Evolutionary conservation across 768 basidiomycete species (phyloP).

Genomic region (Hericium erinaceus): DNA sequence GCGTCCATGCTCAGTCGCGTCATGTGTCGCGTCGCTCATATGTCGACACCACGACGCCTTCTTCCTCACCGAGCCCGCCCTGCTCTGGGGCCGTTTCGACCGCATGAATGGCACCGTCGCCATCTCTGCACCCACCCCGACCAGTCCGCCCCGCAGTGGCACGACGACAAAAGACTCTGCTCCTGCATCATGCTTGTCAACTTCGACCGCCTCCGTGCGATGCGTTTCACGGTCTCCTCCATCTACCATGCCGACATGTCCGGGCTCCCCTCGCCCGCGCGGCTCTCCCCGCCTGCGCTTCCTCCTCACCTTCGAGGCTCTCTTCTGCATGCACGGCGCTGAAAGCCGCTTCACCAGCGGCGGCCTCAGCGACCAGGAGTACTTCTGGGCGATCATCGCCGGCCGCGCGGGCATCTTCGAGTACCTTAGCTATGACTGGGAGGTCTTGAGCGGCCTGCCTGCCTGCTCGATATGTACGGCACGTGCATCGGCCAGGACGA

Average conservation of each 20-base stretch:
- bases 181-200: slow-evolving; percentile 46
- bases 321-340: slow-evolving; percentile 31
- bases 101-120: slow-evolving; percentile 25
- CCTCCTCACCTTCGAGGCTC: slow-evolving; percentile 34
- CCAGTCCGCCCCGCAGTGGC: slow-evolving; percentile 30
- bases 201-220: slow-evolving; percentile 31
- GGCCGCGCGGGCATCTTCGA: slow-evolving; percentile 31
- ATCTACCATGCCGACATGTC: slow-evolving; percentile 25
- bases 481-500: slow-evolving; percentile 34
- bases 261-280: slow-evolving; percentile 6
- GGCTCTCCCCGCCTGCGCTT: slow-evolving; percentile 22
- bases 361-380: slow-evolving; percentile 42
- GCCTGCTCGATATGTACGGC: slow-evolving; percentile 36
- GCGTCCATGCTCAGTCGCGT: too few species aligned
- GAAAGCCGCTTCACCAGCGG: slow-evolving; percentile 33
- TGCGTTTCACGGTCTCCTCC: slow-evolving; percentile 39
- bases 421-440: slow-evolving; percentile 36
- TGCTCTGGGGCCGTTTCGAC: slow-evolving; percentile 36
- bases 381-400: slow-evolving; percentile 44
- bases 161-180: slow-evolving; percentile 38
- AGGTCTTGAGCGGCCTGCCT: slow-evolving; percentile 31
- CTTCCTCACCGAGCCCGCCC: slow-evolving; percentile 36
- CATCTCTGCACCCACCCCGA: slow-evolving; percentile 35
- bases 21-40: slow-evolving; percentile 16
- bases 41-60: slow-evolving; percentile 41